A percentile compares a stretch with the other conserved stretches of the same genome.
Evolutionary conservation across 2,329 filamentous ascomycete genomes (phyloP).

Genomic region (Venturia carpophila): DNA sequence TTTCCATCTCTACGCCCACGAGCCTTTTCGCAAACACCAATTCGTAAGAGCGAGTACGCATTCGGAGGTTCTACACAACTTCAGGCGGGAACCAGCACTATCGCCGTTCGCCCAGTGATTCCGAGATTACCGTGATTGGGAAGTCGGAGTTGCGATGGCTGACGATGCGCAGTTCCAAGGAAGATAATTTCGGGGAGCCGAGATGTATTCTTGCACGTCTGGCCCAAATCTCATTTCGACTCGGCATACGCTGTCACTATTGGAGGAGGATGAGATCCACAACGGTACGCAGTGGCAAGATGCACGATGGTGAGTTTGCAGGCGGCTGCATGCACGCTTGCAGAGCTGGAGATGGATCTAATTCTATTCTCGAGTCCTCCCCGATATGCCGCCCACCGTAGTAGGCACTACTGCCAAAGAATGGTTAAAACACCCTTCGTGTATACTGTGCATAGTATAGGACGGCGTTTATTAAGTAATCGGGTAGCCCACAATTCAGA

Average conservation of each 20-base stretch:
- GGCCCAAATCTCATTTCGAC: not conserved
- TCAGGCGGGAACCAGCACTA: not conserved
- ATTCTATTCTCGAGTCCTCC: not conserved
- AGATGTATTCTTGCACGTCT: not conserved
- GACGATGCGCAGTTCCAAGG: not conserved
- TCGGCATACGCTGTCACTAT: not conserved
- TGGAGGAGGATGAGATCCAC: not conserved
- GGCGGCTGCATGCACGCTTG: not conserved
- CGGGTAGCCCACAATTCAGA: not conserved
- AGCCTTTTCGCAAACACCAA: not conserved
- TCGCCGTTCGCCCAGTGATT: not conserved
- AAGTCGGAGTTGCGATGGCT: not conserved
- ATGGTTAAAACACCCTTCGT: no score
- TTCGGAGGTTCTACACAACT: not conserved
- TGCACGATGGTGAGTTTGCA: slow-evolving; percentile 3
- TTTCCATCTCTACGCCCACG: not conserved
- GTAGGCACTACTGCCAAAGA: not conserved
- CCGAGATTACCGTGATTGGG: not conserved
- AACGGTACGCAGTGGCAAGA: not conserved
- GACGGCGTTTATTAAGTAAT: not conserved
- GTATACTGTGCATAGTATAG: no score
- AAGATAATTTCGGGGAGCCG: not conserved
- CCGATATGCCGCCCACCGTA: not conserved
- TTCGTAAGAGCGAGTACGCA: not conserved
- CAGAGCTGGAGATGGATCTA: not conserved